Percentiles rank a stretch among this genome's conserved stretches.
Evolutionary conservation across 2,329 filamentous ascomycete genomes (phyloP).

Genomic region (Fusarium humuli): DNA sequence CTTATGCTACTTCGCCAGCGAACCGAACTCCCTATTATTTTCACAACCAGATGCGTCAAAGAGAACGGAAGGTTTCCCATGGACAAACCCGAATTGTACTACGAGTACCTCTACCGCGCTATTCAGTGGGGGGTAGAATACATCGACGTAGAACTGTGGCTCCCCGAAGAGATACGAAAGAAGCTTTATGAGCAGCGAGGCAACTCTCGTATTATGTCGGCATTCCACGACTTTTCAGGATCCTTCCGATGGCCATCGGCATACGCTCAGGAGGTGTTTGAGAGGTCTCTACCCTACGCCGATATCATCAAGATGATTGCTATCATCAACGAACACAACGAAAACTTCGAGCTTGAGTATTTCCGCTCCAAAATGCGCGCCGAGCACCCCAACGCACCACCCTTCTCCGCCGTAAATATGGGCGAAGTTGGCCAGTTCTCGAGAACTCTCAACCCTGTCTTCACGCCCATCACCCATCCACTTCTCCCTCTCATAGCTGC

Average conservation of each 20-base stretch:
- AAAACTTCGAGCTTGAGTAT: constrained; percentile 91
- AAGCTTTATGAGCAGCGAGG: constrained; percentile 76
- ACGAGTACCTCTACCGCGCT: constrained; percentile 82
- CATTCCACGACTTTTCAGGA: constrained; percentile 89
- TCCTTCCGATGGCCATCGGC: constrained; percentile 84
- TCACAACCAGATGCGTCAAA: constrained; percentile 82
- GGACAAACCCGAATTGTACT: constrained; percentile 80
- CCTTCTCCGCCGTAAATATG: constrained; percentile 88
- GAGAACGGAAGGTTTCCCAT: constrained; percentile 90
- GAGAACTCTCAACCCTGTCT: constrained; percentile 84
- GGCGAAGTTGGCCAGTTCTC: constrained; percentile 87
- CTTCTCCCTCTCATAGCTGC: constrained; percentile 85
- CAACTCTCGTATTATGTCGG: constrained; percentile 88
- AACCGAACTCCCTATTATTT: constrained; percentile 90
- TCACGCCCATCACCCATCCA: constrained; percentile 89
- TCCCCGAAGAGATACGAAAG: constrained; percentile 79
- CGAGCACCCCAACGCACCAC: constrained; percentile 75
- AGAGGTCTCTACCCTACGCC: constrained; percentile 77
- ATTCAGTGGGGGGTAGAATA: constrained; percentile 93
- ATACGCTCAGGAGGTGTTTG: constrained; percentile 77
- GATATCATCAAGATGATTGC: constrained; percentile 94
- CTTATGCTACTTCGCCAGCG: constrained; percentile 85
- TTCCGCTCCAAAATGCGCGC: constrained; percentile 82
- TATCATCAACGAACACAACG: constrained; percentile 82
- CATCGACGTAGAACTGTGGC: constrained; percentile 88